phyloP scores from a whole-genome alignment of 306 rosid species.

The Arachis stenosperma region DNA sequence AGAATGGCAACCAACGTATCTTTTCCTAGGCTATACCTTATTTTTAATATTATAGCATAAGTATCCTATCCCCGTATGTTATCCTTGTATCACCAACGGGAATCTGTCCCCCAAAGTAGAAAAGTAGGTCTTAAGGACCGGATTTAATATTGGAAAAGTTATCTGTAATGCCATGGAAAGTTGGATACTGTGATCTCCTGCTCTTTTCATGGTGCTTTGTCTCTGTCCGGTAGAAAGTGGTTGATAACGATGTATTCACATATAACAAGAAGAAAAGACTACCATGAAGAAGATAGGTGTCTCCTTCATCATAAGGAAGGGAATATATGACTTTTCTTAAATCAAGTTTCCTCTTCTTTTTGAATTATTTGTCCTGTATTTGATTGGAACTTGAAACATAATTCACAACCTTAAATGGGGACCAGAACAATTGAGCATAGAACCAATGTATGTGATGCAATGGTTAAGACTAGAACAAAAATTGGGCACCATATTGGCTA shows the following conservation, averaged over 20 bases:
- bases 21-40: not conserved
- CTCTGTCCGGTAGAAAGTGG: not conserved
- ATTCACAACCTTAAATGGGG: not conserved
- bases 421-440: not conserved
- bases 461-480: not conserved
- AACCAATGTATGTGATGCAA: not conserved
- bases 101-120: not conserved
- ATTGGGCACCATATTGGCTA: not conserved
- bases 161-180: not conserved
- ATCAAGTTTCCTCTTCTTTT: not conserved
- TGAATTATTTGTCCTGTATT: not conserved
- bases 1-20: not conserved
- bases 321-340: not conserved
- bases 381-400: not conserved
- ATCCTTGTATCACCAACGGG: not conserved
- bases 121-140: not conserved
- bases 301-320: not conserved
- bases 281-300: not conserved
- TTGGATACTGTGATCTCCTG: not conserved
- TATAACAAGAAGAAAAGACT: not conserved
- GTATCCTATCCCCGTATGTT: not conserved
- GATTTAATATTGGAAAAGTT: conserved; percentile 1
- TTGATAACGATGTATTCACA: not conserved
- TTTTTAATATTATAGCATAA: not conserved
- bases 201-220: not conserved